A percentile compares a stretch with the other conserved stretches of the same genome.
Evolutionary conservation across 208 protist genomes (phyloP).

Genomic region (Acanthamoeba culbertsoni): DNA sequence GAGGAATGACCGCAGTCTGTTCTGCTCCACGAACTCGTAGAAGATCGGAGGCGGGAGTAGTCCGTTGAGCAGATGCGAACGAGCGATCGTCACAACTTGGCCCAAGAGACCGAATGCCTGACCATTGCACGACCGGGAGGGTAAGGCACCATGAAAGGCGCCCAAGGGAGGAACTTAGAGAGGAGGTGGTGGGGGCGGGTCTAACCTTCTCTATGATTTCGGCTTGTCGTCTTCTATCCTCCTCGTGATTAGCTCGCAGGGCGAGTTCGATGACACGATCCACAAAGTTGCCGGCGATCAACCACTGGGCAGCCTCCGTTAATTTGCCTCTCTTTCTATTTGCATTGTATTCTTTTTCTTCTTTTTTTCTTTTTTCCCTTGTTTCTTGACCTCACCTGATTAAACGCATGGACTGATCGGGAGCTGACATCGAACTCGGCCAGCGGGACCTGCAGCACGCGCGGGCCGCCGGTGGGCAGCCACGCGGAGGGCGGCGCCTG

Average conservation of each 20-base stretch:
- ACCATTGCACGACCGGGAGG: neutral
- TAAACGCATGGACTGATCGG: neutral
- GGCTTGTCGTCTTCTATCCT: neutral
- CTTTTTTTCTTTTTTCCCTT: no score
- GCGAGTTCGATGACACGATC: neutral
- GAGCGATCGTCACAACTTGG: neutral
- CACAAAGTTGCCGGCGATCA: constrained; percentile 13
- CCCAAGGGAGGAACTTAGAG: neutral
- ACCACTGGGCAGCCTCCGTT: neutral
- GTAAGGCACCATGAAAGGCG: neutral
- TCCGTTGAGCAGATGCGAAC: neutral
- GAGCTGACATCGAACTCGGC: neutral
- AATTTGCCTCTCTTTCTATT: no score
- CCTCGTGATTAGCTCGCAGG: neutral
- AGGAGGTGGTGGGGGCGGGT: neutral
- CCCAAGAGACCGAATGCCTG: neutral
- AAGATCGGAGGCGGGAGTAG: neutral
- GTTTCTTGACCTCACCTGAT: neutral
- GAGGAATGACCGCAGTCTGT: neutral
- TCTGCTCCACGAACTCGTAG: neutral
- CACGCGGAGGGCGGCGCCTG: constrained; percentile 23
- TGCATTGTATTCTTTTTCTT: no score
- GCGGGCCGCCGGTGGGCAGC: constrained; percentile 29
- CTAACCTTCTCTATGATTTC: constrained; percentile 4
- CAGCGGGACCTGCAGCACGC: neutral